These are phyloP conservation scores for Vickermania spadyakhi DNA, from an alignment of 208 protist genomes.

Conservation along the genomic window DNA sequence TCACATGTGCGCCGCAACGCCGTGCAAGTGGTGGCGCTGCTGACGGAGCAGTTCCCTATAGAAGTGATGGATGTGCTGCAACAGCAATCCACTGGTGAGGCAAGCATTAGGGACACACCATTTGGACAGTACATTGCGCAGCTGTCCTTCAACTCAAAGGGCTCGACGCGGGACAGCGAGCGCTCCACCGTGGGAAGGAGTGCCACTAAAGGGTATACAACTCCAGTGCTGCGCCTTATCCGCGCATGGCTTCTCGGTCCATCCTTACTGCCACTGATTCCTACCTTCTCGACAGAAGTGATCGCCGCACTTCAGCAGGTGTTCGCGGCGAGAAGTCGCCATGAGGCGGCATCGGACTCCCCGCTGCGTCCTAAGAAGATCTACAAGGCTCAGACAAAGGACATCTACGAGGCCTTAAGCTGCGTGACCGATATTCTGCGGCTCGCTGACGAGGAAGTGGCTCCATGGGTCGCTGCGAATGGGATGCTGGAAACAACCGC, in stretches of 20 bases:
- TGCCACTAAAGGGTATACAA: constrained; percentile 21
- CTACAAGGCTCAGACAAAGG: constrained; percentile 23
- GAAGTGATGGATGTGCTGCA: constrained; percentile 34
- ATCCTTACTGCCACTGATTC: constrained; percentile 39
- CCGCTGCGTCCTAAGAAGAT: constrained; percentile 2
- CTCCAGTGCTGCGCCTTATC: constrained; percentile 63
- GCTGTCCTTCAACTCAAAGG: constrained; percentile 34
- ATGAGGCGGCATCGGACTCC: constrained; percentile 1
- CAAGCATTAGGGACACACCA: constrained; percentile 7
- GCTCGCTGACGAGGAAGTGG: constrained; percentile 30
- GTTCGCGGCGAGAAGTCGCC: too few species aligned
- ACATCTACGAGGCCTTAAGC: constrained; percentile 54
- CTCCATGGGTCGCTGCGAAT: constrained; percentile 7
- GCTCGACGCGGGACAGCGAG: constrained; percentile 10
- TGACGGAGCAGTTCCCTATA: constrained; percentile 79
- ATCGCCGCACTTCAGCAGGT: constrained; percentile 52
- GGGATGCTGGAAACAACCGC: not conserved
- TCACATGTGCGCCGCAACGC: constrained; percentile 39
- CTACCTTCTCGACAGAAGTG: constrained; percentile 36
- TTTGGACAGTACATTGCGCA: constrained; percentile 24
- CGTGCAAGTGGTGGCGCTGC: constrained; percentile 32
- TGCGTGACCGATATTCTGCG: constrained; percentile 62
- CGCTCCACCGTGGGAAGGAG: not conserved
- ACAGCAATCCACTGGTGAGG: not conserved
- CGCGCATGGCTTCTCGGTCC: constrained; percentile 47